Percentiles rank a stretch among this genome's conserved stretches.
These are phyloP conservation scores for Rhododendron kiyosumense DNA, from an alignment of 148 eudicot genomes.

Conservation along the genomic window DNA sequence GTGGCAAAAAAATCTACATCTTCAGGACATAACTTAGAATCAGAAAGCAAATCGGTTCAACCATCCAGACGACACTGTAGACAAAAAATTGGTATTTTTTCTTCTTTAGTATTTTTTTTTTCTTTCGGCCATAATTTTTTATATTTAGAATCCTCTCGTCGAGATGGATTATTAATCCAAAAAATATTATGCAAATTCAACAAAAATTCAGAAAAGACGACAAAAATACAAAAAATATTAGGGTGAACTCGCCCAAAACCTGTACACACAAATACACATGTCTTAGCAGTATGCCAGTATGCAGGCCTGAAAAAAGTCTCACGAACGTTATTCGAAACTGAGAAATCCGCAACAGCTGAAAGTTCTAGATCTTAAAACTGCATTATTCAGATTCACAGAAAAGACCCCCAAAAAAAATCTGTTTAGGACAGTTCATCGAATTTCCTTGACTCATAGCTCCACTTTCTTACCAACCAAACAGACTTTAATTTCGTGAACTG, in stretches of 20 bases:
- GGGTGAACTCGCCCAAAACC: too few species aligned
- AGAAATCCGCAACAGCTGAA: background rate
- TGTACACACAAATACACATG: background rate
- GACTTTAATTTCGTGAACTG: background rate
- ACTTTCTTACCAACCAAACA: constrained; percentile 5
- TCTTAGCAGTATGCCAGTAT: background rate
- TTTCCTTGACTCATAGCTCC: background rate
- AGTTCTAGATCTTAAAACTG: background rate
- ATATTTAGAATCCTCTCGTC: too few species aligned
- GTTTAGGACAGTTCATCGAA: background rate
- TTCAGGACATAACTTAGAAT: background rate
- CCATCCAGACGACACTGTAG: too few species aligned
- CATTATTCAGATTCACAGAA: background rate
- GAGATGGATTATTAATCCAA: too few species aligned
- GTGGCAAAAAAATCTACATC: background rate
- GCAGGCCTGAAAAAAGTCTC: background rate
- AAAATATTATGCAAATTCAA: too few species aligned
- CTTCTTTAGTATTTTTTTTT: too few species aligned
- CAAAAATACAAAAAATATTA: too few species aligned
- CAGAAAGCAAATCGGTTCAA: background rate
- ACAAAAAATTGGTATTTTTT: too few species aligned
- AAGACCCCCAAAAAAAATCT: background rate
- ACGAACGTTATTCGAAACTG: background rate
- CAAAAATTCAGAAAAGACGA: too few species aligned
- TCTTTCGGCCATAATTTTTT: too few species aligned